A percentile compares a stretch with the other conserved stretches of the same genome.
Conservation (phyloP, 371 early-diverging fungal species). For the Sporodiniella umbellata region DNA sequence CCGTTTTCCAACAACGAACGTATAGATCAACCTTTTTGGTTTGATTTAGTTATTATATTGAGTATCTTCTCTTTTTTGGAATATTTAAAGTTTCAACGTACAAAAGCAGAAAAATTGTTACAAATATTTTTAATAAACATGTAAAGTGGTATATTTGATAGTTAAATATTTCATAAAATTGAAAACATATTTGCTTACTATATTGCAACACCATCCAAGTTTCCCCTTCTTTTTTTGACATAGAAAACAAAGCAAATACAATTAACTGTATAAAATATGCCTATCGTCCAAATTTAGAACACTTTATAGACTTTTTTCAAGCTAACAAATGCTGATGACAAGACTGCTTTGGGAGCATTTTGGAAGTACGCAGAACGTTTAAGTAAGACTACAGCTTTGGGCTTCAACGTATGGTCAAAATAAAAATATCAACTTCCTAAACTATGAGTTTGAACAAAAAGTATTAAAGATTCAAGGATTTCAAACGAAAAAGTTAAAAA, state of each 20-base stretch:
- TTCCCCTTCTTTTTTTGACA: no score
- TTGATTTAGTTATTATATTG: no score
- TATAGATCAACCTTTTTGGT: no score
- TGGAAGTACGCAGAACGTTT: conserved; percentile 4
- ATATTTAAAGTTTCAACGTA: no score
- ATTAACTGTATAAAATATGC: conserved; percentile 19
- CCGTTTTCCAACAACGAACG: no score
- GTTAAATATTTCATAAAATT: no score
- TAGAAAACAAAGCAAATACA: conserved; percentile 14
- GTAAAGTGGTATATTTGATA: no score
- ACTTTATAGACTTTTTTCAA: conserved; percentile 5
- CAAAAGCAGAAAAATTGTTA: no score
- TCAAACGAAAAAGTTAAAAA: neutral
- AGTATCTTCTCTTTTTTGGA: no score
- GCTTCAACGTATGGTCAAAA: conserved; percentile 15
- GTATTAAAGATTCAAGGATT: conserved; percentile 5
- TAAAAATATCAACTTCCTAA: conserved; percentile 18
- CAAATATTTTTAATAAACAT: no score
- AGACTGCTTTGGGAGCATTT: neutral
- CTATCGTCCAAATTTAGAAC: conserved; percentile 11
- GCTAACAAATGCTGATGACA: neutral
- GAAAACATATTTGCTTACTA: no score
- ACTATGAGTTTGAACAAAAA: conserved; percentile 14
- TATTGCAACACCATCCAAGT: no score
- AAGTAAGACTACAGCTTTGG: conserved; percentile 13